Evolutionary conservation across 139 green algal species (phyloP).

Genomic region (Asterochloris sp.): DNA sequence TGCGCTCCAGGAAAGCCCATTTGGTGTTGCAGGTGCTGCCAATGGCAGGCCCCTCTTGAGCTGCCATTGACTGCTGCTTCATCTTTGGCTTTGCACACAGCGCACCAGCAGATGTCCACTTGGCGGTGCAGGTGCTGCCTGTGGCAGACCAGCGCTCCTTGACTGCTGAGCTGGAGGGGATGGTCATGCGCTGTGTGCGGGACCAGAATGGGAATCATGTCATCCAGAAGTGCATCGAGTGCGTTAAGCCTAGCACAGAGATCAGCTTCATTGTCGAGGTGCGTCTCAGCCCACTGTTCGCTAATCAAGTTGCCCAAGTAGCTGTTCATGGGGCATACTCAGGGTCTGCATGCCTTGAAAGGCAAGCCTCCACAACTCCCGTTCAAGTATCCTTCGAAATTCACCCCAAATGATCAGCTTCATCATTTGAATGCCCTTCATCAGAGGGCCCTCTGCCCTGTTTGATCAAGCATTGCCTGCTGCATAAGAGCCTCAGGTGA

Average conservation of each 20-base stretch:
- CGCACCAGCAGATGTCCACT: background rate
- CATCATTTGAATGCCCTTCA: no score
- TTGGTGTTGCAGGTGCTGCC: no score
- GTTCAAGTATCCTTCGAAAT: no score
- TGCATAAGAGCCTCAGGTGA: no score
- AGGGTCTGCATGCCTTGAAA: background rate
- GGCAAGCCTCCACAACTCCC: no score
- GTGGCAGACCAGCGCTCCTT: constrained; percentile 29
- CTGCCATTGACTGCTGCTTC: no score
- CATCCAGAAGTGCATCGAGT: constrained; percentile 89
- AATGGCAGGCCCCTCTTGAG: no score
- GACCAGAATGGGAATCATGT: constrained; percentile 98
- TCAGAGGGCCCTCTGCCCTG: no score
- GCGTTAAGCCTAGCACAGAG: constrained; percentile 58
- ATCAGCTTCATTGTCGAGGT: constrained; percentile 33
- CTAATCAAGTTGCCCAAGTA: background rate
- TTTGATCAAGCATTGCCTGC: no score
- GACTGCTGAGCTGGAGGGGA: constrained; percentile 60
- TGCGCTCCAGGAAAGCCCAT: no score
- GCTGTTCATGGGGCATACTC: background rate
- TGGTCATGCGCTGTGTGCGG: constrained; percentile 75
- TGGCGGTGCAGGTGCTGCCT: constrained; percentile 27
- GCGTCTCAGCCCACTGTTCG: background rate
- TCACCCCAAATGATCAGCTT: no score
- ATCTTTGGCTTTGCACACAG: no score